Evolutionary conservation across 176 grass and related monocot genomes (phyloP).

Genomic region (bread wheat (Triticum aestivum)): DNA sequence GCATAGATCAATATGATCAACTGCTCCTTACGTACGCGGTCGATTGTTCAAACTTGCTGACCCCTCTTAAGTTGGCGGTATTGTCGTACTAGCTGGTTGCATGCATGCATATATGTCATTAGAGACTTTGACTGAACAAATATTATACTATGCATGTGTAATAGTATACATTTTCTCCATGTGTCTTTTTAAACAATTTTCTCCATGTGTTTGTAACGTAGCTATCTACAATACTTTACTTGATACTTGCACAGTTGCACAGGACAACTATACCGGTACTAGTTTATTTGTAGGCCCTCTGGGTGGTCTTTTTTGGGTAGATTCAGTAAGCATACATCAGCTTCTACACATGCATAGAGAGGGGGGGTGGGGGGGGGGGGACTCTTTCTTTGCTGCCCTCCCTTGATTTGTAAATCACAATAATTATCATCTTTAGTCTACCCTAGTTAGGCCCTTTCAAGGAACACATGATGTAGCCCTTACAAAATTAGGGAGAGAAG

Average conservation of each 20-base stretch:
- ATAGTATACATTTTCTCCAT: background rate
- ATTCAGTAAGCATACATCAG: constrained; percentile 29
- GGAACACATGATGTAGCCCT: background rate
- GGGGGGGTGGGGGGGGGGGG: too few species aligned
- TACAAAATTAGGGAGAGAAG: constrained; percentile 11
- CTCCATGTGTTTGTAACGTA: background rate
- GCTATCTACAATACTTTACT: background rate
- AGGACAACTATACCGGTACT: background rate
- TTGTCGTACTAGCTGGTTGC: background rate
- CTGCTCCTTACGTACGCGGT: background rate
- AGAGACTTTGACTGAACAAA: background rate
- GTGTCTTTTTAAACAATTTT: background rate
- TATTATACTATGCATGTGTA: background rate
- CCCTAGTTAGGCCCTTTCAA: background rate
- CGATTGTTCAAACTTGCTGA: constrained; percentile 3
- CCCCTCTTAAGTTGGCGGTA: background rate
- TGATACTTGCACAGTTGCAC: constrained; percentile 22
- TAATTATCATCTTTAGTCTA: background rate
- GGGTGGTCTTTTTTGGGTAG: constrained; percentile 9
- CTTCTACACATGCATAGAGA: background rate
- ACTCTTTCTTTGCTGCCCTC: background rate
- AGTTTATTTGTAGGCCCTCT: background rate
- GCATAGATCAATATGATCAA: background rate
- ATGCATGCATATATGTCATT: background rate
- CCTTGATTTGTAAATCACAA: background rate